Conservation (phyloP, 805 yeast species). For the Saturnispora zaruensis region DNA sequence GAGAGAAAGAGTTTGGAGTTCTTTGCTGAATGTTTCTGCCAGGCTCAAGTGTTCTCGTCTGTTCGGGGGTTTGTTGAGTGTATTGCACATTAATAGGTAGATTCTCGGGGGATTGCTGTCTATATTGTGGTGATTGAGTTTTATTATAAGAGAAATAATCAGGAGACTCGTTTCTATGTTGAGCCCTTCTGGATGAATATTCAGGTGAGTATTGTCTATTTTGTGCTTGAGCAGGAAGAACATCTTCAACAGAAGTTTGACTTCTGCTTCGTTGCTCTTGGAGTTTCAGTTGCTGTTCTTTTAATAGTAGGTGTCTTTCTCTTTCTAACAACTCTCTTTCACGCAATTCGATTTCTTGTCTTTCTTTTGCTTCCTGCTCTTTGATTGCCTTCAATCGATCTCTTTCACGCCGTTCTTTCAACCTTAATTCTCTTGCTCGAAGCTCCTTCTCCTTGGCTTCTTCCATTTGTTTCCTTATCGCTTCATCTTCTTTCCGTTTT, state of each 20-base stretch:
- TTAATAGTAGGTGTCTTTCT: constrained; percentile 1
- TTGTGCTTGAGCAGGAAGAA: background rate
- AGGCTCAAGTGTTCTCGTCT: background rate
- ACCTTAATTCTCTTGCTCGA: background rate
- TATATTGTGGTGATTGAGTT: background rate
- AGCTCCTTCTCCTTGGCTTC: background rate
- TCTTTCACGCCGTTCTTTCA: background rate
- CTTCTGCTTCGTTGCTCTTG: background rate
- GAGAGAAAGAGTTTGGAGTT: background rate
- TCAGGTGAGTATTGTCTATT: background rate
- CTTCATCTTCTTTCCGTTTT: background rate
- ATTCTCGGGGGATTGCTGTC: background rate
- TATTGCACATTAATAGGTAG: background rate
- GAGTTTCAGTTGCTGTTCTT: constrained; percentile 4
- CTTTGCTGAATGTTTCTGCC: background rate
- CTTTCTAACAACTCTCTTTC: constrained; percentile 2
- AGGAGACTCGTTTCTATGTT: background rate
- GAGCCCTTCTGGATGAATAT: background rate
- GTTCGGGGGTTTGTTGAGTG: constrained; percentile 1
- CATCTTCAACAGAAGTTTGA: background rate
- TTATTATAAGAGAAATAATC: background rate
- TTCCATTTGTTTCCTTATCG: background rate
- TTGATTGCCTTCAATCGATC: background rate
- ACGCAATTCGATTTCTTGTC: background rate
- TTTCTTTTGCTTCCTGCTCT: background rate